phyloP scores from a whole-genome alignment of 78 protist genomes.

The slime mould (Dictyostelium discoideum) region DNA sequence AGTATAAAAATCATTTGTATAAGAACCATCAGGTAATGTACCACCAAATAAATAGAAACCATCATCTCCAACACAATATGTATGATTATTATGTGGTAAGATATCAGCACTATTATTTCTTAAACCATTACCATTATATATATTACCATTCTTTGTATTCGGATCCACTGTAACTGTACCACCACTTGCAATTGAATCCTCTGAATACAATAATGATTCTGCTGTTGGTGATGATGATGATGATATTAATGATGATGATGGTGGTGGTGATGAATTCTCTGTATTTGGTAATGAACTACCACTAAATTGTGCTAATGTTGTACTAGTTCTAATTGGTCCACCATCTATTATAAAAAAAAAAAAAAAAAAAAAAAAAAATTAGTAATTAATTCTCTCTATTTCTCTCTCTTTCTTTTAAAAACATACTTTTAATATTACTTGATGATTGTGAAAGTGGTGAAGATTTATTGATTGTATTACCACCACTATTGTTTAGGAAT shows the following conservation, averaged over 20 bases:
- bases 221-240: conserved; percentile 77
- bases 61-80: conserved; percentile 8
- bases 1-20: conserved; percentile 56
- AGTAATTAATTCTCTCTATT: not conserved
- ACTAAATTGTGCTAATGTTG: conserved; percentile 28
- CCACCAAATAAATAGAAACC: conserved; percentile 59
- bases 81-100: conserved; percentile 27
- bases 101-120: conserved; percentile 9
- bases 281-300: conserved; percentile 47
- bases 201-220: conserved; percentile 50
- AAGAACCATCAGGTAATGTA: conserved; percentile 21
- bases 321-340: conserved; percentile 31
- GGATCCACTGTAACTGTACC: conserved; percentile 23
- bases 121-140: conserved; percentile 17
- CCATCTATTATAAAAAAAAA: not conserved
- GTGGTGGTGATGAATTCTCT: conserved; percentile 48
- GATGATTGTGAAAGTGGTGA: conserved; percentile 1
- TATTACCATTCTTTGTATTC: conserved; percentile 60
- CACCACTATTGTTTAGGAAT: not conserved
- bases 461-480: not conserved
- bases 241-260: conserved; percentile 65
- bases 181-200: conserved; percentile 3
- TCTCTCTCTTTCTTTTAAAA: not conserved
- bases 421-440: not conserved
- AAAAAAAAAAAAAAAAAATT: too few relatives aligned